Base-by-base conservation (phyloP, 73 alveolate species). In the Symbiodinium natans region DNA sequence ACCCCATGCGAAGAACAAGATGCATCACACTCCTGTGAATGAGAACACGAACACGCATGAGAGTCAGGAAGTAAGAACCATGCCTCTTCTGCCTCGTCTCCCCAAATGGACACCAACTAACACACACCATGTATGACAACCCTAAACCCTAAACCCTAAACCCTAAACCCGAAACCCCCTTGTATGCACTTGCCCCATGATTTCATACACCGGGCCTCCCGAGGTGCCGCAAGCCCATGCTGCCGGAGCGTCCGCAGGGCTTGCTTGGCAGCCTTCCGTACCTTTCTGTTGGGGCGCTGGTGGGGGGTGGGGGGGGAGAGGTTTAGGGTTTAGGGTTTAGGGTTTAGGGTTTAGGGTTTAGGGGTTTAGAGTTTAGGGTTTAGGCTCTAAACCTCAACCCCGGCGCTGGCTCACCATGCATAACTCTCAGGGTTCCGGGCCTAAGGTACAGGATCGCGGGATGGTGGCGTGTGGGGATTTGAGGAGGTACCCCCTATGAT, bases 201-300 rank as follows among this genome's bases (percentile, higher is more conserved):
- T 19, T 21, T 34, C 33, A 31, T 74, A 17, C 36, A 25, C 8
- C 38, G 10, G 10, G 87, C 94, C 94, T 86, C 84, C 71, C 84
- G 43, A 86, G 43, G 13, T 7, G 74, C 71, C 23, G 71, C 15
- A 29, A 88, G 29, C 1, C 95, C 95, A 42, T 68, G 40, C 41
- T 40, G 43, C 36, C 86, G 68, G 46, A 88, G 21, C 34, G 43
- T 2, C n/a, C 95, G 86, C 71, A 88, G 36, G 40, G 95, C 95
- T 21, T 38, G 68, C 86, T 88, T 88, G 36, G 95, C 95, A 19
- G 95, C 95, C 34, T 63, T 59, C 34, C 83, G 85, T 68, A 88
- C 95, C 95, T 88, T 33, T 29, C 27, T 23, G 31, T 41, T 6
- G 85, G 10, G 85, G 85, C 42, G 46, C 11, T 33, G 41, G 41